phyloP scores from a whole-genome alignment of 139 green algal species.

The Eudorina sp. region DNA sequence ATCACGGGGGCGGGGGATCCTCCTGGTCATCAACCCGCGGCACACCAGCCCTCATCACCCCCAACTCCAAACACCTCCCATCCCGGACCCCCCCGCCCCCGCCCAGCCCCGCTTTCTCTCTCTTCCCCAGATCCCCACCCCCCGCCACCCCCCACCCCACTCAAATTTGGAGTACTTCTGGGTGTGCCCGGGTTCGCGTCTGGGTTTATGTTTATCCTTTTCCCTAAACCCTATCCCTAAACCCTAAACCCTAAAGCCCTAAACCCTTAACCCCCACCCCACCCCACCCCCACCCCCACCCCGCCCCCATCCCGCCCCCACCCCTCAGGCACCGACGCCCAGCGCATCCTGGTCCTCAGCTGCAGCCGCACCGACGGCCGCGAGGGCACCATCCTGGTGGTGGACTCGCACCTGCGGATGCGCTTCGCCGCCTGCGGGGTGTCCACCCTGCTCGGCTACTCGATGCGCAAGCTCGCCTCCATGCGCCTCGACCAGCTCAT shows the following conservation, averaged over 20 bases:
- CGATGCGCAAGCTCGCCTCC: slow-evolving; percentile 10
- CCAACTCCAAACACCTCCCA: too few species aligned
- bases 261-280: neutral
- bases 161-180: too few species aligned
- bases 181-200: too few species aligned
- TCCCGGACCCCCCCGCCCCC: too few species aligned
- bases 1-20: neutral
- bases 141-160: too few species aligned
- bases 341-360: slow-evolving; percentile 48
- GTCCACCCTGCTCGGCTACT: slow-evolving; percentile 45
- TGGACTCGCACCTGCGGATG: slow-evolving; percentile 42
- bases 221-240: too few species aligned
- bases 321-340: slow-evolving; percentile 27
- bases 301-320: neutral
- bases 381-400: slow-evolving; percentile 45
- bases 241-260: too few species aligned
- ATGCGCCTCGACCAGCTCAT: slow-evolving; percentile 54
- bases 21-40: too few species aligned
- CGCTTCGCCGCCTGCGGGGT: slow-evolving; percentile 46
- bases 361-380: neutral
- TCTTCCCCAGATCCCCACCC: too few species aligned
- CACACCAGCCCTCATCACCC: too few species aligned
- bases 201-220: too few species aligned
- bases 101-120: too few species aligned
- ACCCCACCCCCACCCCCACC: neutral